Evolutionary conservation across 345 rosid genomes (phyloP), one percentile per base, ranked within the genome.

Genomic region (Trapa bicornis): DNA sequence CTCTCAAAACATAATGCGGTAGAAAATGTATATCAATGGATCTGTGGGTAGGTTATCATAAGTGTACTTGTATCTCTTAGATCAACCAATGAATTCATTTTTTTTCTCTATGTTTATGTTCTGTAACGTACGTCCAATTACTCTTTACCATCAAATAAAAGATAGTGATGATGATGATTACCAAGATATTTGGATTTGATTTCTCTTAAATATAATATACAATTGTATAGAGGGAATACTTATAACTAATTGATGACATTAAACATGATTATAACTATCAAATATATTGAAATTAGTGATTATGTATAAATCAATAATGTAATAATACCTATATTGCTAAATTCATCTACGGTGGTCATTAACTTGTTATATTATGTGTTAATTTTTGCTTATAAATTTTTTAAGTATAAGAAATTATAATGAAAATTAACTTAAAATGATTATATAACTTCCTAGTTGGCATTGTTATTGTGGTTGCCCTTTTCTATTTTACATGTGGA

Each of bases 151-250:
- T 71, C 88, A 85, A 57, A 78, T 71, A 45, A 86, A 91, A 80
- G 96, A 92, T 76, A 89, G 96, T 61, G 96, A 89, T 78, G 98
- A 89, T 69, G 97, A 89, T 78, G 98, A 89, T 82, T 87, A 87
- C 73, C 98, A 86, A 67, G 94, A 92, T 72, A 43, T 43, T 35
- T 62, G 1, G 8, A 69, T 69, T 39, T 43, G 37, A n/a, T 41
- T 60, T 32, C 8, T 60, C 36, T 37, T 37, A 52, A 68, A 41
- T 16, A 53, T 22, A 36, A 41, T 15, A 56, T 68, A 58, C n/a
- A n/a, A 57, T 29, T 37, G 45, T n/a, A n/a, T 35, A n/a, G 41
- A 13, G 9, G 6, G 65, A 61, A n/a, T n/a, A 22, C 35, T 22
- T 54, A 37, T 33, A 29, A n/a, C 41, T n/a, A n/a, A 39, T 45